Evolutionary conservation across 1,284 basidiomycete genomes (phyloP).

Genomic region (Pascua sp.): DNA sequence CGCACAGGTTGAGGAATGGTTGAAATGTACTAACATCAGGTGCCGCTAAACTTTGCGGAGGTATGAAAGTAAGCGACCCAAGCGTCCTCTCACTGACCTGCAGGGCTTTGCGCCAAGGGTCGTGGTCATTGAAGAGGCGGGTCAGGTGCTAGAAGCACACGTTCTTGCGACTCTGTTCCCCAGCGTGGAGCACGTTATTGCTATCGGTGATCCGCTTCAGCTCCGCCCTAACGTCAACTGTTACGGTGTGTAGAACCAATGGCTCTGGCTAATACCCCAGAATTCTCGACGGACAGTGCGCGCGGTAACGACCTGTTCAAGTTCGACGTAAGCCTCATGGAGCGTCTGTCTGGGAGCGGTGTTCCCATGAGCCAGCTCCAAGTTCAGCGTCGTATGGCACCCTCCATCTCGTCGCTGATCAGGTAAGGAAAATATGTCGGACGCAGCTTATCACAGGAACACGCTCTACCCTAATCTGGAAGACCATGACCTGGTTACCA

Average conservation of each 20-base stretch:
- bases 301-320: conserved; percentile 54
- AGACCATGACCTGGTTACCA: conserved; percentile 57
- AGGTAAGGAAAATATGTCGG: conserved; percentile 27
- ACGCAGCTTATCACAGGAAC: conserved; percentile 46
- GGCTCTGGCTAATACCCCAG: conserved; percentile 32
- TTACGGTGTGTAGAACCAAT: conserved; percentile 54
- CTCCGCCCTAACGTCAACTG: conserved; percentile 64
- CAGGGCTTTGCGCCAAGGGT: conserved; percentile 59
- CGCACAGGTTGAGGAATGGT: conserved; percentile 1
- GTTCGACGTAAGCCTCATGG: conserved; percentile 65
- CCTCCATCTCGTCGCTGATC: conserved; percentile 55
- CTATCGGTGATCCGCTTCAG: conserved; percentile 68
- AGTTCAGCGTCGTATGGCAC: conserved; percentile 55
- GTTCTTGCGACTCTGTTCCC: conserved; percentile 61
- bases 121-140: conserved; percentile 66
- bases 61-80: conserved; percentile 55
- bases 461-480: conserved; percentile 60
- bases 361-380: conserved; percentile 56
- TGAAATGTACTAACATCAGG: conserved; percentile 48
- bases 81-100: background rate
- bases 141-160: conserved; percentile 72
- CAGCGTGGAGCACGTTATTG: conserved; percentile 55
- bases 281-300: conserved; percentile 57
- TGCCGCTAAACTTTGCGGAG: conserved; percentile 60
- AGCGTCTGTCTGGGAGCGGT: conserved; percentile 56